A percentile compares a stretch with the other conserved stretches of the same genome.
Conservation (phyloP, 257 asterid genomes). For the Scutellaria baicalensis region DNA sequence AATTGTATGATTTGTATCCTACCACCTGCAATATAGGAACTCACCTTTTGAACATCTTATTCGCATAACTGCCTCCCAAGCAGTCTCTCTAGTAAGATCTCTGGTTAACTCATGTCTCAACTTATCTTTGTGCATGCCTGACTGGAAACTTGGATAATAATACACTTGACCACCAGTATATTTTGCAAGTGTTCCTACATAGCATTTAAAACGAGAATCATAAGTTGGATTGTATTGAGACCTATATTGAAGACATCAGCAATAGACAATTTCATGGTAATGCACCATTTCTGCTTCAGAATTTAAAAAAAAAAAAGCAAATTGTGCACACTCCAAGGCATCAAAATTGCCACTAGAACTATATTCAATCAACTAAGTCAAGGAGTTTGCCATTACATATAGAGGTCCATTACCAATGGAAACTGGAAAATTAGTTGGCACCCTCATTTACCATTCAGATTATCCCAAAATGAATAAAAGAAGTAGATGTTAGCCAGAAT, state of each 20-base stretch:
- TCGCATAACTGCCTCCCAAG: conserved; percentile 96
- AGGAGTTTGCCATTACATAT: neutral
- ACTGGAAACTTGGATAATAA: conserved; percentile 70
- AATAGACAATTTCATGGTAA: neutral
- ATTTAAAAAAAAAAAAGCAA: neutral
- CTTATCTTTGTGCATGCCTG: conserved; percentile 51
- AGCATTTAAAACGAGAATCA: conserved; percentile 6
- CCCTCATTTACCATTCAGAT: neutral
- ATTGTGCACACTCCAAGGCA: neutral
- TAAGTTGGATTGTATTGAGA: neutral
- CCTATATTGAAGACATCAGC: neutral
- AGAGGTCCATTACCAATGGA: neutral
- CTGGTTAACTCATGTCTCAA: conserved; percentile 71
- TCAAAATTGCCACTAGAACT: neutral
- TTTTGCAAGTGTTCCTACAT: conserved; percentile 80
- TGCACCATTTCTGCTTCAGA: neutral
- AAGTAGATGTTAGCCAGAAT: neutral
- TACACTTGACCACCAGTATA: conserved; percentile 94
- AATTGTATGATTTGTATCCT: neutral
- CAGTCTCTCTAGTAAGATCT: conserved; percentile 90
- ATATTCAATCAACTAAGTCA: neutral
- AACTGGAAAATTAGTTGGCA: neutral
- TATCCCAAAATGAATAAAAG: neutral
- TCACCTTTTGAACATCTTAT: conserved; percentile 92
- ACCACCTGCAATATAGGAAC: neutral